Conservation (phyloP, 768 basidiomycete species). For the Clitopilus passeckerianus region DNA sequence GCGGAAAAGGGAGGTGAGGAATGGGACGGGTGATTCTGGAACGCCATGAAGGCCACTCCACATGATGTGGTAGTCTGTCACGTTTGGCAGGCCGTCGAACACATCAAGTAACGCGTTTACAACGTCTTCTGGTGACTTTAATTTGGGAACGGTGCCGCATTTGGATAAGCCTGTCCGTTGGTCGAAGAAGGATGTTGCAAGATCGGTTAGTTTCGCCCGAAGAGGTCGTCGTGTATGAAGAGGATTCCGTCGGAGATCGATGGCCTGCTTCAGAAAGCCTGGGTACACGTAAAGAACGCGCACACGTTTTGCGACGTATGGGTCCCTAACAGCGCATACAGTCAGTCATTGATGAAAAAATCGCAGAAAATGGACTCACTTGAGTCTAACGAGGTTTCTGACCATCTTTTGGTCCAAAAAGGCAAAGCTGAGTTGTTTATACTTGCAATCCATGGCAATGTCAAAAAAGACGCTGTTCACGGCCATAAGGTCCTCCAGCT, state of each 20-base stretch:
- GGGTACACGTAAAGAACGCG: constrained; percentile 45
- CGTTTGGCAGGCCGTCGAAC: constrained; percentile 36
- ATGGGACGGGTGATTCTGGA: constrained; percentile 22
- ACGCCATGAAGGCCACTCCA: constrained; percentile 37
- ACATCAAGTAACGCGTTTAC: constrained; percentile 36
- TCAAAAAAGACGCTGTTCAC: constrained; percentile 23
- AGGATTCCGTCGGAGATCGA: constrained; percentile 20
- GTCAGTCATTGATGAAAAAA: not conserved
- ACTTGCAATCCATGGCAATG: constrained; percentile 39
- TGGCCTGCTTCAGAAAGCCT: constrained; percentile 37
- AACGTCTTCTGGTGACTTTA: constrained; percentile 30
- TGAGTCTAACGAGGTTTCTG: constrained; percentile 31
- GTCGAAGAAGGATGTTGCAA: constrained; percentile 28
- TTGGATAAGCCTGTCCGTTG: constrained; percentile 13
- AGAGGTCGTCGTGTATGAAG: constrained; percentile 12
- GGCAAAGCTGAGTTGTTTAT: constrained; percentile 44
- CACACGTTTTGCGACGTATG: constrained; percentile 41
- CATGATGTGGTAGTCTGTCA: constrained; percentile 45
- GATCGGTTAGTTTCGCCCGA: constrained; percentile 22
- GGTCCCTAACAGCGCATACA: constrained; percentile 28
- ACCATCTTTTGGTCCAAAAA: constrained; percentile 42
- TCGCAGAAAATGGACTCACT: constrained; percentile 17
- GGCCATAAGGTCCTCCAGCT: constrained; percentile 13
- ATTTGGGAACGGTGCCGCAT: constrained; percentile 18
- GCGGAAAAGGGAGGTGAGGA: constrained; percentile 29